Base-by-base conservation (phyloP, 2,329 filamentous ascomycete species). In the Aspergillus fischeri region DNA sequence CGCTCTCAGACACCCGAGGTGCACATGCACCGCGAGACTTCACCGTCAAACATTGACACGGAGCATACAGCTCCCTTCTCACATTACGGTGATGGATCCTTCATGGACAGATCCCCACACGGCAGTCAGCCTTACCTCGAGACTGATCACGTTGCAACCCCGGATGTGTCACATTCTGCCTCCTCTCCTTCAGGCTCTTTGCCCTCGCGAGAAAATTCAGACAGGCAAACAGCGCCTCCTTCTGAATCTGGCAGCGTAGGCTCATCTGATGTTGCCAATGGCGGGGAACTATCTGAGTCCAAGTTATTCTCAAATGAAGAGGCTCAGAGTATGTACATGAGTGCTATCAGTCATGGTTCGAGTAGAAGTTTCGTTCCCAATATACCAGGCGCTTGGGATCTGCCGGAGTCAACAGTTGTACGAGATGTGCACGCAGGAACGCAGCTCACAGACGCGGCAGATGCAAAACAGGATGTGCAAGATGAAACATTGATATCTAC, bases 241-340 rank as follows among this genome's bases (percentile, higher is more conserved):
- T 67, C 70, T 14, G 65, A 67, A 11, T 53, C 65, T 53, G 67
- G 61, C n/a, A 68, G 65, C 50, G 58, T 57, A 24, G 56, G 52
- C 24, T 69, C 69, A 7, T 63, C 63, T 11, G 63, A 55, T 42
- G 56, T 60, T n/a, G 60, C 66, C n/a, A 55, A 60, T 45, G 72
- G 72, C 17, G 58, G 48, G 49, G 73, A 78, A 29, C 71, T 81
- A n/a, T 70, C 73, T 6, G 73, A 78, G 56, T 80, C 78, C 3
- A 78, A 69, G 59, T 63, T 79, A 49, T 81, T 79, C 56, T 77
- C 75, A 45, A 75, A 77, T 55, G 77, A 80, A 57, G 77, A 80
- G 64, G 78, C 78, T n/a, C 73, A 78, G 55, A 80, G 78, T 60
- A 75, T 81, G 71, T 81, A 80, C 56, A 78, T 80, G 77, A 81